phyloP scores from a whole-genome alignment of 2,329 filamentous ascomycete species.

The Colletotrichum simmondsii region DNA sequence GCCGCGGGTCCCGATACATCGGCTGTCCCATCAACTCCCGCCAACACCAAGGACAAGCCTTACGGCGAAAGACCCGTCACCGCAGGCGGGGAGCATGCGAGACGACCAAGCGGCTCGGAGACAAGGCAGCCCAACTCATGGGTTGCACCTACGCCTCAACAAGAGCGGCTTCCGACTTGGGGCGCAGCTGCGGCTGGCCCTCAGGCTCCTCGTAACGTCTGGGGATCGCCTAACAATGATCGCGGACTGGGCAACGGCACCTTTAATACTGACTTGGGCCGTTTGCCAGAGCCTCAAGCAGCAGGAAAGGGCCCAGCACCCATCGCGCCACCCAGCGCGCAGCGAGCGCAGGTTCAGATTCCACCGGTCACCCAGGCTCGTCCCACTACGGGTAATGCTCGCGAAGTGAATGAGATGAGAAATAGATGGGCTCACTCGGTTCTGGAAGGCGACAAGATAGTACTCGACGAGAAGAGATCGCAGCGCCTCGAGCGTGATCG shows the following conservation, averaged over 20 bases:
- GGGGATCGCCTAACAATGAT: slow-evolving; percentile 79
- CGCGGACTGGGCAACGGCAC: slow-evolving; percentile 82
- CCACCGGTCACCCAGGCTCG: slow-evolving; percentile 8
- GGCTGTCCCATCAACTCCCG: neutral
- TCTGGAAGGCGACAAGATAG: slow-evolving; percentile 58
- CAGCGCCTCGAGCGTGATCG: slow-evolving; percentile 55
- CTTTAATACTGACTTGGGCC: slow-evolving; percentile 72
- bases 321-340: slow-evolving; percentile 50
- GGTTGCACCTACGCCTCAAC: slow-evolving; percentile 39
- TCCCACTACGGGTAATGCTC: slow-evolving; percentile 1
- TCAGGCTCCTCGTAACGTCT: slow-evolving; percentile 70
- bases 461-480: slow-evolving; percentile 50
- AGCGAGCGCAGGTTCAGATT: slow-evolving; percentile 32
- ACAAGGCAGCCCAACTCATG: slow-evolving; percentile 38
- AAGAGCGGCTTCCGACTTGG: slow-evolving; percentile 65
- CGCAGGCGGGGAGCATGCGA: slow-evolving; percentile 3
- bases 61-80: slow-evolving; percentile 14
- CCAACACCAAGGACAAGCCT: slow-evolving; percentile 16
- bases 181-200: slow-evolving; percentile 52
- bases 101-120: slow-evolving; percentile 37
- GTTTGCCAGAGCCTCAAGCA: slow-evolving; percentile 53
- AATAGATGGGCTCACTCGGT: slow-evolving; percentile 57
- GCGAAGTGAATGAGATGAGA: slow-evolving; percentile 32
- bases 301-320: slow-evolving; percentile 56
- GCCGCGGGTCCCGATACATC: slow-evolving; percentile 15